A percentile compares a stretch with the other conserved stretches of the same genome.
Evolutionary conservation across 208 protist species (phyloP).

Genomic region (Strigomonas galati): DNA sequence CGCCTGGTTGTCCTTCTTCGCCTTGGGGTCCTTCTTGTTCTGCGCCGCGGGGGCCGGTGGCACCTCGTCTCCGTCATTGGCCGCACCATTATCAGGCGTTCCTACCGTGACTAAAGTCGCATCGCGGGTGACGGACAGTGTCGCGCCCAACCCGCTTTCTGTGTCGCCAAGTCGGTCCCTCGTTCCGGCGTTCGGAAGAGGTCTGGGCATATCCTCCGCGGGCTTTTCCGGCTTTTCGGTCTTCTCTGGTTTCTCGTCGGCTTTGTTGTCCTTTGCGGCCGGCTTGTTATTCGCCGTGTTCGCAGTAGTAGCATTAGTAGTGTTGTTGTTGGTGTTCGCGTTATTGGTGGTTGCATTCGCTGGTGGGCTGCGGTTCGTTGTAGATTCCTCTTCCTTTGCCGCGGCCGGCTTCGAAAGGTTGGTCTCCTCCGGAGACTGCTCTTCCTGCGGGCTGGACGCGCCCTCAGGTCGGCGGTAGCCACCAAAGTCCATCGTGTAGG

Average conservation of each 20-base stretch:
- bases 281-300: neutral
- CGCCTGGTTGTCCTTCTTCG: too few species aligned
- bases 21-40: too few species aligned
- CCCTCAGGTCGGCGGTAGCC: conserved; percentile 39
- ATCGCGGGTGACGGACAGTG: too few species aligned
- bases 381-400: neutral
- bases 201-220: neutral
- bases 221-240: neutral
- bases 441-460: neutral
- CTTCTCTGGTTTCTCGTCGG: neutral
- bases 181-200: too few species aligned
- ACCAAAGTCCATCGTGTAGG: conserved; percentile 84
- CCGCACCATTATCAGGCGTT: too few species aligned
- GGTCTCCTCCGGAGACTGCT: neutral
- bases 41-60: too few species aligned
- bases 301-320: neutral
- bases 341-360: neutral
- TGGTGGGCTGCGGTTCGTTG: neutral
- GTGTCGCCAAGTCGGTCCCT: too few species aligned
- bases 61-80: too few species aligned
- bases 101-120: too few species aligned
- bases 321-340: neutral
- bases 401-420: neutral
- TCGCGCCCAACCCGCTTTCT: too few species aligned
- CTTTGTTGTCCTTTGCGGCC: neutral